A percentile compares a stretch with the other conserved stretches of the same genome.
Conservation (phyloP, 1,284 basidiomycete species). For the Mixia osmundae region DNA sequence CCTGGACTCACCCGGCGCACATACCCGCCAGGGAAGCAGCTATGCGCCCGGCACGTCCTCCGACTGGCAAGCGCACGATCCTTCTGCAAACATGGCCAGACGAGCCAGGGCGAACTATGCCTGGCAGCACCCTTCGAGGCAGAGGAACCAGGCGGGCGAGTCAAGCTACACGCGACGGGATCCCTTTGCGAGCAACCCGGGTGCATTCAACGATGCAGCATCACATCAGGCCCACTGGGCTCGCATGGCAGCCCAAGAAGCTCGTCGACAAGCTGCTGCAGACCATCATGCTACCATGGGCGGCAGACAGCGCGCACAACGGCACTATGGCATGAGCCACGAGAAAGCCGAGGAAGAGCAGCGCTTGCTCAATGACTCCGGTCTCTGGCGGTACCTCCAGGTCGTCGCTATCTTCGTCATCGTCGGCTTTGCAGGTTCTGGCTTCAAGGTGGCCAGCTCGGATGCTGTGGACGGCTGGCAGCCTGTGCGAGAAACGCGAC, state of each 20-base stretch:
- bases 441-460: constrained; percentile 2
- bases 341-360: constrained; percentile 6
- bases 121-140: constrained; percentile 5
- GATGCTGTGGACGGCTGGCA: too few relatives aligned
- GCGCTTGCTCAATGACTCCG: constrained; percentile 3
- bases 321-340: constrained; percentile 6
- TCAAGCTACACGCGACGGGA: constrained; percentile 1
- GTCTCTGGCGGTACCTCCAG: constrained; percentile 3
- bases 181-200: too few relatives aligned
- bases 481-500: too few relatives aligned
- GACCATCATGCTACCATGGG: constrained; percentile 6
- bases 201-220: too few relatives aligned
- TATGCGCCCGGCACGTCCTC: background rate
- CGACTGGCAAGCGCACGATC: background rate
- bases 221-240: background rate
- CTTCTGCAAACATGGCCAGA: background rate
- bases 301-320: constrained; percentile 3
- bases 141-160: constrained; percentile 3
- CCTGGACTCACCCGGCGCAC: background rate
- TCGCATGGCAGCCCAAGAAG: constrained; percentile 1
- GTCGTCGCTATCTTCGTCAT: constrained; percentile 3
- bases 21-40: background rate
- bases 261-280: background rate
- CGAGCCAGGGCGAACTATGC: constrained; percentile 6
- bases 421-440: constrained; percentile 2